Base-by-base conservation (phyloP, 129 eudicot genomes). In the Pseudognaphalium luteoalbum region DNA sequence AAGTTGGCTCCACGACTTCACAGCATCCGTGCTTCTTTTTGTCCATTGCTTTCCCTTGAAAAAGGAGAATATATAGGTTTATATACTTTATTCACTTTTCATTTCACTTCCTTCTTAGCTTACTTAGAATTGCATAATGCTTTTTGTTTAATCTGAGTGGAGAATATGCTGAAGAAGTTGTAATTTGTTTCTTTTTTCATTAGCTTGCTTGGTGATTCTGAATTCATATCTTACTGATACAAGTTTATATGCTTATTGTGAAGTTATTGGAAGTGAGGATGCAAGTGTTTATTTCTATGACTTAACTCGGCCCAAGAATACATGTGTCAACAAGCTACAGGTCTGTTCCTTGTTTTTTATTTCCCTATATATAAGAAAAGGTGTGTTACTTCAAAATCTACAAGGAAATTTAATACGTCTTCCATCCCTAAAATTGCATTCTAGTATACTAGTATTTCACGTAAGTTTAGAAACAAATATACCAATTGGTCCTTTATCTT, bases 211-310 rank as follows among this genome's bases (percentile, higher is more conserved):
- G 60, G 14, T 35, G 50, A 66, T 28, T 19, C 66, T 22, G 60
- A 22, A 60, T 60, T 21, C 6, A 22, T 20, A 21, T 60, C 14
- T 80, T 73, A 80, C 80, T 80, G 60, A 81, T 71, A 61, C 68
- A 21, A 39, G 41, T 28, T 30, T 66, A 17, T 70, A 11, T 68
- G 42, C 51, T 77, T 52, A 20, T 80, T 78, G 15, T 82, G 82
- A 71, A 95, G 99, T 95, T 80, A 92, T 85, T 86, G 99, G 99
- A 77, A 95, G 97, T 75, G 99, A 95, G 78, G 99, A 95, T 81
- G 91, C 92, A 74, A 86, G 88, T 50, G 97, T 95, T 59, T 91
- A 95, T 80, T 95, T 95, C 87, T 95, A 91, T 34, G 97, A 95
- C 85, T 83, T 95, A 72, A 95, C 97, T 50, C 88, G 94, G 67